A percentile compares a stretch with the other conserved stretches of the same genome.
These are phyloP conservation scores for Syzygium malaccense DNA, from an alignment of 441 rosid genomes.

Conservation along the genomic window DNA sequence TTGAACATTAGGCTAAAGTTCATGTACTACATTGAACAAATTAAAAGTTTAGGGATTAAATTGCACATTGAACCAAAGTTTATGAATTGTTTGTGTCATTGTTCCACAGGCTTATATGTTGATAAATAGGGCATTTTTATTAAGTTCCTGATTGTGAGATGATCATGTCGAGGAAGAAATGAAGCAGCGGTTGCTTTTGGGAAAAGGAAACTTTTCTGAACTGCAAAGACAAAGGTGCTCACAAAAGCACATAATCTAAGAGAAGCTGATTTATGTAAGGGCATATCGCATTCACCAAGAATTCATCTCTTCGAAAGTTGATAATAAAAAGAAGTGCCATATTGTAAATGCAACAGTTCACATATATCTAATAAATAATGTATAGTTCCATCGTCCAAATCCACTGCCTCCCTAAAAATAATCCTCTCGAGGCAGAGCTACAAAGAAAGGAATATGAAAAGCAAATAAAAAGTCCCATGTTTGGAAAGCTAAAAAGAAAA, in stretches of 20 bases:
- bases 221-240: not conserved
- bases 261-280: not conserved
- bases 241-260: not conserved
- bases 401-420: not conserved
- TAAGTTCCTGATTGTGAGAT: not conserved
- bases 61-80: too few relatives aligned
- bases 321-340: not conserved
- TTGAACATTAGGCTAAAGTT: too few relatives aligned
- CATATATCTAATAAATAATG: not conserved
- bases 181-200: not conserved
- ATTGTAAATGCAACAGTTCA: not conserved
- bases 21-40: too few relatives aligned
- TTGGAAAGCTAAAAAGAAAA: not conserved
- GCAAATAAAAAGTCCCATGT: not conserved
- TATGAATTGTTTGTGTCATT: too few relatives aligned
- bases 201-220: not conserved
- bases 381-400: not conserved
- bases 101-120: not conserved
- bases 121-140: not conserved
- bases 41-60: too few relatives aligned
- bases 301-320: not conserved
- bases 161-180: not conserved
- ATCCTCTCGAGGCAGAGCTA: not conserved
- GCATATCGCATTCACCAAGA: not conserved
- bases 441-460: not conserved